Base-by-base conservation (phyloP, 331 rosid genomes). In the Ulmus americana region DNA sequence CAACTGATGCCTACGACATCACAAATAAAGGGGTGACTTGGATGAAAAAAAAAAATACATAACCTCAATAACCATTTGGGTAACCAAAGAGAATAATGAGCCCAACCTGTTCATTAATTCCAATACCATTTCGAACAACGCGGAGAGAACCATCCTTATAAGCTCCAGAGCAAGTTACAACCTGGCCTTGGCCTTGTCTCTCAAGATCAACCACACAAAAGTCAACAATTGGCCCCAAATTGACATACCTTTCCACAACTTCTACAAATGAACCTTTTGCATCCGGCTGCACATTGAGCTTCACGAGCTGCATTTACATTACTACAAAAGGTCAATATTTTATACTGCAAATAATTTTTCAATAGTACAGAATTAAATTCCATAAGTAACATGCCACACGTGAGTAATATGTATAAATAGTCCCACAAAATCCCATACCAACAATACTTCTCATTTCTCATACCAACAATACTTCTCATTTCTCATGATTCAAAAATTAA, bases 141-240 rank as follows among this genome's bases (percentile, higher is more conserved):
- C 99, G 99, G 40, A 94, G 99, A 79, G 99, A 94, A 73, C 99
- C 99, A 60, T 94, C 99, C 81, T 87, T 94, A 80, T 74, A 94
- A 71, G 99, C 97, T 59, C 99, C 99, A 67, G 99, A 94, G 82
- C 99, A 94, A 63, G 97, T 94, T 54, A 94, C 99, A 68, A 94
- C 99, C 88, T 94, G 99, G 52, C 96, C 99, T 76, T 94, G 99
- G 53, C 99, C 99, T 88, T 94, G 99, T 82, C 99, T 87, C 71
- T 94, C 99, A 65, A 87, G 96, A 82, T 94, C 99, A 68, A 94
- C 97, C 64, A 94, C 97, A 74, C 97, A 94, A 69, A 94, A 86
- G 82, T 94, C 99, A 71, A 82, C 96, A 55, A 94, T 94, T 11
- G 99, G 99, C 73, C 97, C 99, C 87, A 94, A 87, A 71, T 94